Base-by-base conservation (phyloP, 2,329 filamentous ascomycete species). In the Xylariales sp. region DNA sequence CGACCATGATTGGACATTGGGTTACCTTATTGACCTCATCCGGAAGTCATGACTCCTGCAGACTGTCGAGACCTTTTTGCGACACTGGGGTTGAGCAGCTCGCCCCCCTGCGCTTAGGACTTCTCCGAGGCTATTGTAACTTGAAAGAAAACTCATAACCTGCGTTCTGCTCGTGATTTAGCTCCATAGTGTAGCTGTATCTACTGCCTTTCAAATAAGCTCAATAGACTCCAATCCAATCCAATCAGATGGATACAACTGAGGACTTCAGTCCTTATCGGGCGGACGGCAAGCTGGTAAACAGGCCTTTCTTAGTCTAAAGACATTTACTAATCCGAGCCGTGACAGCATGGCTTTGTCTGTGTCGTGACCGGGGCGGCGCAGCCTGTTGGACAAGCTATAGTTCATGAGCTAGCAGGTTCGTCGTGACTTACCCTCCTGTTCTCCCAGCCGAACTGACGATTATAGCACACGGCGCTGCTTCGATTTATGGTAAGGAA, bases 311-410 rank as follows among this genome's bases (percentile, higher is more conserved):
- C 32, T 43, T 9, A 10, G 36, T n/a, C 15, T 12, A 21, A 29
- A 19, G 5, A 11, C 31, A 11, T 32, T 21, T 25, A 14, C 41
- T 32, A 10, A 46, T 27, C 34, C 43, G 15, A 40, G n/a, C 21
- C 15, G 19, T 8, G 6, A n/a, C 47, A 78, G 70, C 78, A 82
- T 58, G 79, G 79, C 31, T 82, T 82, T 50, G 73, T 82, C 15
- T 82, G 79, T 50, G 71, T 83, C 11, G 78, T 83, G 4, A 81
- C 78, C 1, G 78, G 78, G 11, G 76, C 78, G 18, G 73, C 73
- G 1, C 75, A 80, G 51, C 73, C 78, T 2, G 69, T 83, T 11
- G 79, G 79, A 7, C 69, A 69, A 49, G 77, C 78, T 19, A 80
- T 82, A 42, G 71, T 78, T 14, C 59, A 66, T 31, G 79, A 83